Base-by-base conservation (phyloP, 2,329 filamentous ascomycete species). In the Botryosphaeria dothidea region DNA sequence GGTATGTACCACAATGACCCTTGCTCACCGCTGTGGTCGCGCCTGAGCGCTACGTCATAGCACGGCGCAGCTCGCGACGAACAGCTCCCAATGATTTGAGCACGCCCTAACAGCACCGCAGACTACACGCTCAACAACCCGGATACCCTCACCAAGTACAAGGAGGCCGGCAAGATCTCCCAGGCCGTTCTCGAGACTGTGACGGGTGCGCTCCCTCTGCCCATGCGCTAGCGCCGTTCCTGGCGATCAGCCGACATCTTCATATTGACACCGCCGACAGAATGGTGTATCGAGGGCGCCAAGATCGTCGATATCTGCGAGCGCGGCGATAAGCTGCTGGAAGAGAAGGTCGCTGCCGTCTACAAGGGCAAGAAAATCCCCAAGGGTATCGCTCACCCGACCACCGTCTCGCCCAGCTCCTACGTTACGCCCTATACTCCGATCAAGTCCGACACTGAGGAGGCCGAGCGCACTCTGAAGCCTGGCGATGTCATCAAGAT, bases 131-230 rank as follows among this genome's bases (percentile, higher is more conserved):
- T 97, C 80, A 92, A 89, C 80, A 95, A 96, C 85, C 92, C 92
- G 68, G 92, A 96, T 79, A 97, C 93, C 74, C 87, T 99, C 74
- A 98, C 95, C 82, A 99, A 98, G 86, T 98, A 98, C 87, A 98
- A 97, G 89, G 93, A 91, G 70, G 95, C 95, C 65, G 94, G 92
- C 69, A 86, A 91, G 78, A 98, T 99, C 81, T 95, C 94, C 60
- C 92, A 97, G 80, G 97, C 94, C 84, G 94, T 96, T 72, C 88
- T 99, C 71, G 92, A 93, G 73, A 90, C 90, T 72, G 94, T 99
- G 70, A 79, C 81, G 79, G 85, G 86, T 88, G 77, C 70, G 70
- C 73, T 65, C 54, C 66, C 65, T 64, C 57, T 66, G 45, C 51
- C 45, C 60, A 51, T 58, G n/a, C 34, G 34, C 60, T 56, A 51